Base-by-base conservation (phyloP, 345 rosid genomes). In the Corchorus capsularis region DNA sequence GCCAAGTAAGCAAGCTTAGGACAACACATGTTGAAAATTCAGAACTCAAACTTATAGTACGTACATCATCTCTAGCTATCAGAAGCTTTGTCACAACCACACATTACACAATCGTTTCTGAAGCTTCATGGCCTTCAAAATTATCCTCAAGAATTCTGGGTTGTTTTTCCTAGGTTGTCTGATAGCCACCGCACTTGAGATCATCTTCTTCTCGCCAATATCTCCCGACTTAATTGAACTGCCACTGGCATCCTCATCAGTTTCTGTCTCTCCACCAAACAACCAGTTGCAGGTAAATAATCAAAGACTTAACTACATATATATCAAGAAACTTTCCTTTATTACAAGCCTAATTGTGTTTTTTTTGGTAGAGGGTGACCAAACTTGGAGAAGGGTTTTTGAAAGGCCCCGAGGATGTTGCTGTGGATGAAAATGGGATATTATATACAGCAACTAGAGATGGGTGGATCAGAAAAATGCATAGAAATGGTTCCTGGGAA, bases 381-480 rank as follows among this genome's bases (percentile, higher is more conserved):
- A 85, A 81, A 63, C 82, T 85, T n/a, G 91, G 89, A 71, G 86
- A 85, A 77, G 93, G 93, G 12, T 2, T 73, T 0, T 15, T 89
- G 8, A 19, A 77, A 54, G 61, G 57, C 0, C 89, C 90, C 0
- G 89, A 87, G 69, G 88, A 83, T 66, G 77, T 86, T 9, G 70
- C 67, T 4, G 75, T 86, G 55, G 85, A 86, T 22, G 79, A 72
- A 39, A 63, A 83, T 0, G 93, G 93, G 0, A 65, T 81, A 7
- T 9, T 89, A 6, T 87, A 86, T 65, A 78, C 87, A 16, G 93
- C 81, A 46, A 78, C 71, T 0, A 79, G 86, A 67, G 88, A 86
- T 69, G 91, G 89, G 4, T 89, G 93, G 93, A 77, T 89, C 32
- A 85, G 81, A 72, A 83, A 85, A 77, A 62, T 86, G 82, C 75